Conservation (phyloP, 2,329 filamentous ascomycete species). For the Calonectria fujianensis region DNA sequence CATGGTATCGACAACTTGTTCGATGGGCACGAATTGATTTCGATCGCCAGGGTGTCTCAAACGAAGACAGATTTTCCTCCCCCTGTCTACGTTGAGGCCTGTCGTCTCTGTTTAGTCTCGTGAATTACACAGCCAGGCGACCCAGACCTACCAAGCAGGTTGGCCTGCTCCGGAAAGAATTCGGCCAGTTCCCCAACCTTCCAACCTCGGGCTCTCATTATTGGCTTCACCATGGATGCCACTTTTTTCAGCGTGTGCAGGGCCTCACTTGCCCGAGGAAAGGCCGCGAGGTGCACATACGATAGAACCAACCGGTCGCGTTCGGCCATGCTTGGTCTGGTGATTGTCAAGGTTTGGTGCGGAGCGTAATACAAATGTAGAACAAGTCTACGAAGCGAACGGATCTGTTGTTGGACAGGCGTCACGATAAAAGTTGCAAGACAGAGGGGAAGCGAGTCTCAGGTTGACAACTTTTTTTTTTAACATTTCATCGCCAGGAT, state of each 20-base stretch:
- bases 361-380: slow-evolving; percentile 22
- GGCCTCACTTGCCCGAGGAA: slow-evolving; percentile 70
- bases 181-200: slow-evolving; percentile 86
- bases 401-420: neutral
- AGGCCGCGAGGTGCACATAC: slow-evolving; percentile 69
- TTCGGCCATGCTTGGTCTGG: slow-evolving; percentile 47
- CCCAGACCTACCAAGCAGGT: slow-evolving; percentile 77
- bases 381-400: slow-evolving; percentile 31
- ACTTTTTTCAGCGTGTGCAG: slow-evolving; percentile 83
- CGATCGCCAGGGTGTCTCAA: slow-evolving; percentile 85
- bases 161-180: slow-evolving; percentile 85
- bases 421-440: slow-evolving; percentile 19
- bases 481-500: slow-evolving; percentile 2
- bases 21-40: slow-evolving; percentile 85
- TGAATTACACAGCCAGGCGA: neutral
- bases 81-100: slow-evolving; percentile 86
- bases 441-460: slow-evolving; percentile 8
- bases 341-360: slow-evolving; percentile 28
- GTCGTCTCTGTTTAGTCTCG: slow-evolving; percentile 31
- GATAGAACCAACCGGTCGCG: slow-evolving; percentile 67
- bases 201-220: slow-evolving; percentile 93
- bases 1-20: slow-evolving; percentile 91
- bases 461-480: slow-evolving; percentile 8
- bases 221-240: slow-evolving; percentile 92
- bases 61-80: slow-evolving; percentile 87